Conservation (phyloP, 2,329 filamentous ascomycete genomes). For the Ophiostoma quercus region DNA sequence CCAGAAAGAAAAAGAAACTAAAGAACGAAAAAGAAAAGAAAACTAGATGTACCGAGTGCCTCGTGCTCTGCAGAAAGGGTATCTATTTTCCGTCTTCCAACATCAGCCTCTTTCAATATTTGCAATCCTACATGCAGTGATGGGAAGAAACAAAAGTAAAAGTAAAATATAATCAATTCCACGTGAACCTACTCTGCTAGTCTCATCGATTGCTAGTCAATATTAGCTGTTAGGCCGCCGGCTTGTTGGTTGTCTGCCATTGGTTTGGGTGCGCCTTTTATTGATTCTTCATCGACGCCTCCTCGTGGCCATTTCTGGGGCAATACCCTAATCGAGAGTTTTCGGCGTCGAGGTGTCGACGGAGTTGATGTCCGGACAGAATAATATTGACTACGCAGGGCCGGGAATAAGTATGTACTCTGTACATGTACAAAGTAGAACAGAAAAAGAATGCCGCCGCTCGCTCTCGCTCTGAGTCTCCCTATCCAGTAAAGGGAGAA, state of each 20-base stretch:
- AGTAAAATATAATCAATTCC: background rate
- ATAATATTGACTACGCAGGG: background rate
- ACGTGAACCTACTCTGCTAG: background rate
- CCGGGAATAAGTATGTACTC: too few species aligned
- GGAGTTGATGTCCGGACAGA: background rate
- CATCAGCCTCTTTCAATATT: background rate
- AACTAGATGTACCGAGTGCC: background rate
- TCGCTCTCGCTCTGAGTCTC: background rate
- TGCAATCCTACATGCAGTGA: background rate
- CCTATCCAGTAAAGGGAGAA: background rate
- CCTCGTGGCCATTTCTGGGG: slow-evolving; percentile 5
- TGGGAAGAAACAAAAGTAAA: background rate
- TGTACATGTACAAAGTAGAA: too few species aligned
- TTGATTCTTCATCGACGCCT: slow-evolving; percentile 5
- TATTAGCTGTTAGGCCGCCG: background rate
- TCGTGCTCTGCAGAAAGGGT: background rate
- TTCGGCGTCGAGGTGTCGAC: background rate
- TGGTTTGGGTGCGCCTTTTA: slow-evolving; percentile 6
- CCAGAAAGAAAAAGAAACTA: too few species aligned
- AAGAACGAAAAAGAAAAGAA: too few species aligned
- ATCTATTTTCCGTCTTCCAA: background rate
- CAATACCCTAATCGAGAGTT: background rate
- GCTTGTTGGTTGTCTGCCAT: background rate
- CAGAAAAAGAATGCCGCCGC: background rate
- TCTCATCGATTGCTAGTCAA: background rate